Evolutionary conservation across 768 basidiomycete species (phyloP).

Genomic region (Tulasnella sp.): DNA sequence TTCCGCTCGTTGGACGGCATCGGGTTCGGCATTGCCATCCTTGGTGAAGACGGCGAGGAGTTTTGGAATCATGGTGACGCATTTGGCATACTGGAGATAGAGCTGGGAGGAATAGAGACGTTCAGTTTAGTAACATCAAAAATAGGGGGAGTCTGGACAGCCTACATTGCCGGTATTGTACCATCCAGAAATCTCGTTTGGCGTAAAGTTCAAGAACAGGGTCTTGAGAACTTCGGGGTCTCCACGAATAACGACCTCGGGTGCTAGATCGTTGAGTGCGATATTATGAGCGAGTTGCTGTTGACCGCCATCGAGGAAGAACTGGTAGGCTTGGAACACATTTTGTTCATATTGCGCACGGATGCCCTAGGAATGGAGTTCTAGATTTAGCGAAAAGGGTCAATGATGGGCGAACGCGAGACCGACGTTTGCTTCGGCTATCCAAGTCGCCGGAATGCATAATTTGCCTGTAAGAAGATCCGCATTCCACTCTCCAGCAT

Average conservation of each 20-base stretch:
- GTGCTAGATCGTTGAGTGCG: constrained; percentile 75
- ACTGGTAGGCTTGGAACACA: constrained; percentile 62
- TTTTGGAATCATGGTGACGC: constrained; percentile 12
- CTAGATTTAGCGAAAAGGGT: too few relatives aligned
- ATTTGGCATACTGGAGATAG: constrained; percentile 13
- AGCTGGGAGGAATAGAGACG: constrained; percentile 8
- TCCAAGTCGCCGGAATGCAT: constrained; percentile 74
- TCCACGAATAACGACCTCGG: constrained; percentile 68
- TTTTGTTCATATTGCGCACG: constrained; percentile 48
- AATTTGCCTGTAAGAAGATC: constrained; percentile 43
- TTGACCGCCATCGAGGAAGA: constrained; percentile 57
- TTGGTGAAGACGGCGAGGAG: constrained; percentile 22
- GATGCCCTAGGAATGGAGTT: constrained; percentile 41
- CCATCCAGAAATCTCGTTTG: constrained; percentile 60
- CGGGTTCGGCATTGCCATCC: constrained; percentile 31
- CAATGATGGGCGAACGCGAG: not conserved
- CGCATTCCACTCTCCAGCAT: constrained; percentile 21
- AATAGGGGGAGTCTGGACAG: not conserved
- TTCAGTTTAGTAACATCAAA: not conserved
- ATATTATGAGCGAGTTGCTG: constrained; percentile 71
- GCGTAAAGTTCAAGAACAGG: constrained; percentile 58
- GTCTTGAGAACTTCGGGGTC: constrained; percentile 51
- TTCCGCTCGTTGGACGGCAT: constrained; percentile 38
- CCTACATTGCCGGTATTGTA: constrained; percentile 66
- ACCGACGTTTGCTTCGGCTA: constrained; percentile 77